Conservation (phyloP, 1,284 basidiomycete genomes). For the Fistulina hepatica region DNA sequence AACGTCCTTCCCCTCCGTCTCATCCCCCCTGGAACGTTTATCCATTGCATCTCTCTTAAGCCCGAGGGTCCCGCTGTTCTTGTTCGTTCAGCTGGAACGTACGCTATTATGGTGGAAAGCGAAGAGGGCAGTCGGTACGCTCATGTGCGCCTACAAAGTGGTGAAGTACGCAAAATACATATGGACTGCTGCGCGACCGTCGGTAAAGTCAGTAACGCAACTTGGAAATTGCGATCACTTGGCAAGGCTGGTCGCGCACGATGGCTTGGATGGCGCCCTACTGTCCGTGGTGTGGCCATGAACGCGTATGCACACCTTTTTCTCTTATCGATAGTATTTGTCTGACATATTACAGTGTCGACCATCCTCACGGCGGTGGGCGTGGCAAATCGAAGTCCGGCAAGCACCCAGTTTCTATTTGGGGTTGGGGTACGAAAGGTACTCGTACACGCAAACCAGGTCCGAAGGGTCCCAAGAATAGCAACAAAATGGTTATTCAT, state of each 20-base stretch:
- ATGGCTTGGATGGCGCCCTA: slow-evolving; percentile 83
- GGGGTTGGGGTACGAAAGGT: slow-evolving; percentile 89
- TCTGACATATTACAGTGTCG: slow-evolving; percentile 39
- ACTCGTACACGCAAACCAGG: slow-evolving; percentile 87
- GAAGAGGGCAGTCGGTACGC: slow-evolving; percentile 61
- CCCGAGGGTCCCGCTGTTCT: slow-evolving; percentile 74
- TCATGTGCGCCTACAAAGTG: slow-evolving; percentile 83
- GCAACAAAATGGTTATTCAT: slow-evolving; percentile 90
- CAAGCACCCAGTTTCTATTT: slow-evolving; percentile 84
- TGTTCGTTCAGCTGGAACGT: slow-evolving; percentile 84
- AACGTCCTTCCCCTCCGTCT: slow-evolving; percentile 90
- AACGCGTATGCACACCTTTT: slow-evolving; percentile 59
- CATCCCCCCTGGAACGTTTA: slow-evolving; percentile 85
- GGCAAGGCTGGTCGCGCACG: slow-evolving; percentile 89
- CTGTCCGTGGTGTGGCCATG: slow-evolving; percentile 96
- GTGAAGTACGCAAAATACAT: slow-evolving; percentile 84
- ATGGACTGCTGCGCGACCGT: slow-evolving; percentile 83
- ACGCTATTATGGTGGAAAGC: slow-evolving; percentile 73
- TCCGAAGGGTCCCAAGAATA: slow-evolving; percentile 74
- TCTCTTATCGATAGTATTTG: slow-evolving; percentile 2
- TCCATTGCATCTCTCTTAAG: slow-evolving; percentile 78
- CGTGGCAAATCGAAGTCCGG: slow-evolving; percentile 96
- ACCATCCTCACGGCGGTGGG: slow-evolving; percentile 97
- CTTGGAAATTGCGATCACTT: slow-evolving; percentile 78
- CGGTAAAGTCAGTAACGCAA: slow-evolving; percentile 85